A percentile compares a stretch with the other conserved stretches of the same genome.
phyloP scores from a whole-genome alignment of 2,329 filamentous ascomycete genomes.

The Orbilia javanica region DNA sequence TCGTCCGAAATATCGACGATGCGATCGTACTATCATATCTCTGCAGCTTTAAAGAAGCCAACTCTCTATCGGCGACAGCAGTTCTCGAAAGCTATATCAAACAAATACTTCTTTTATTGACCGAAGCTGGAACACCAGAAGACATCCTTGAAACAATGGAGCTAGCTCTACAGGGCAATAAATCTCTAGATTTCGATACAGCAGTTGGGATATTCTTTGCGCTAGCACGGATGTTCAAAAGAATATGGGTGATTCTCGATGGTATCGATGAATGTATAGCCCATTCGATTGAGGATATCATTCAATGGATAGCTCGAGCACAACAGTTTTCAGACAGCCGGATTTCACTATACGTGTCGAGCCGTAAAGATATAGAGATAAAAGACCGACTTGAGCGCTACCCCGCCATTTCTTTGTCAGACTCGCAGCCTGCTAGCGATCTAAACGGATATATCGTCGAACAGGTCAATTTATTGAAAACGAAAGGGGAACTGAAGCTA shows the following conservation, averaged over 20 bases:
- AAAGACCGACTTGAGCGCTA: slow-evolving; percentile 8
- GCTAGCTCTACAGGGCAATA: slow-evolving; percentile 4
- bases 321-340: not conserved
- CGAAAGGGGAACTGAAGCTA: slow-evolving; percentile 23
- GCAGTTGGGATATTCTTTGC: slow-evolving; percentile 29
- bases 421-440: slow-evolving; percentile 8
- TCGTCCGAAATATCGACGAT: not conserved
- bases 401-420: slow-evolving; percentile 20
- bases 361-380: slow-evolving; percentile 56
- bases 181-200: slow-evolving; percentile 21
- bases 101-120: slow-evolving; percentile 37
- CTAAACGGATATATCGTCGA: slow-evolving; percentile 22
- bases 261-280: slow-evolving; percentile 59
- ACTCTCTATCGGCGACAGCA: slow-evolving; percentile 25
- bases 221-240: slow-evolving; percentile 9
- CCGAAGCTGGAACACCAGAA: slow-evolving; percentile 24
- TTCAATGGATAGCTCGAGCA: slow-evolving; percentile 21
- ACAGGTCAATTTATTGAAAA: slow-evolving; percentile 3
- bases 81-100: slow-evolving; percentile 56
- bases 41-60: slow-evolving; percentile 56
- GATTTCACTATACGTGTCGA: slow-evolving; percentile 57
- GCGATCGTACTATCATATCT: slow-evolving; percentile 50
- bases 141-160: slow-evolving; percentile 28
- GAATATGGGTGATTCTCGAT: slow-evolving; percentile 54
- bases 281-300: slow-evolving; percentile 29